Evolutionary conservation across 1,284 basidiomycete species (phyloP), one percentile per base, ranked within the genome.

Genomic region (Ustilago sp.): DNA sequence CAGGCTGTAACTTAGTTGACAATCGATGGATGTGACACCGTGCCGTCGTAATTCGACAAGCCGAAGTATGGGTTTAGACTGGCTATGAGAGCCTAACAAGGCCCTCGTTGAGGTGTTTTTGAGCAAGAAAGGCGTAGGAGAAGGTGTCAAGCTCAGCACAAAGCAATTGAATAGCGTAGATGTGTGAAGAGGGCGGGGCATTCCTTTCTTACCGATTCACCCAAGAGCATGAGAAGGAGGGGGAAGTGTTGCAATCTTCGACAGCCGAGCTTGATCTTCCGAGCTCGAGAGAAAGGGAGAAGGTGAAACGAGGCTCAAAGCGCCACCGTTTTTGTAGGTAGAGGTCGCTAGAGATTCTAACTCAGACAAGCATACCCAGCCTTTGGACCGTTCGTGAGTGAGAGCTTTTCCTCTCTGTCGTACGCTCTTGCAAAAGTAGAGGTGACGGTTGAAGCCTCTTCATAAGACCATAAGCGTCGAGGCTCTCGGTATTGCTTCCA

Each of bases 341-440:
- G 59, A 60, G 50, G 50, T 53, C 52, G 52, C 13, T 36, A 36
- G 52, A 63, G 52, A 23, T 63, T 63, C 60, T 55, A 63, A 15
- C 34, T 48, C n/a, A n/a, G 34, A 53, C 32, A 53, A 23, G 23
- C 13, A 9, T 34, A 17, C n/a, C 43, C 19, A 23, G 23, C 23
- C 43, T n/a, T 45, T 45, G n/a, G n/a, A 8, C 43, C 43, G 43
- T 5, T n/a, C 15, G n/a, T 45, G 43, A 9, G 43, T 19, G 17
- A 6, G 43, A 45, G 9, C 43, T 19, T 45, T 17, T 19, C 17
- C 12, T 41, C 17, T 4, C 19, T 45, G n/a, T 19, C 13, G 43
- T 19, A 45, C 19, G n/a, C 7, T 45, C n/a, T 19, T 6, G 7
- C n/a, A 9, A 4, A 45, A 13, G 43, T 7, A 19, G 9, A 45